These are phyloP conservation scores for Adansonia digitata DNA, from an alignment of 345 rosid genomes.

Conservation along the genomic window DNA sequence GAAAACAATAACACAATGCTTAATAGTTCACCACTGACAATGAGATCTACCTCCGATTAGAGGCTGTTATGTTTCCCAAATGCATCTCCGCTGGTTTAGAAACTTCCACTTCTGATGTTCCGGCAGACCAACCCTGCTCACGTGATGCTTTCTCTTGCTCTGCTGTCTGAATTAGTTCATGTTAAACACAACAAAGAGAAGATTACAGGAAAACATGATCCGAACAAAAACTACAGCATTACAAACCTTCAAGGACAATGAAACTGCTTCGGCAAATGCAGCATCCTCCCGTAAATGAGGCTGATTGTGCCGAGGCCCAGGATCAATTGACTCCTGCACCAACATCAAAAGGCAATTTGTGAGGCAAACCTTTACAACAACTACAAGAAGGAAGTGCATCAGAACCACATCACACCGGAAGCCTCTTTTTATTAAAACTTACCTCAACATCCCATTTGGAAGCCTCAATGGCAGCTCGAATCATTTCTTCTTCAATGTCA, in stretches of 20 bases:
- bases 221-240: conserved; percentile 6
- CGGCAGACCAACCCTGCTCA: conserved; percentile 37
- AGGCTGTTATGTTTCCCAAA: conserved; percentile 28
- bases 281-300: conserved; percentile 52
- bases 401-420: background rate
- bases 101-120: conserved; percentile 39
- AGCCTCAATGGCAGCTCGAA: conserved; percentile 98
- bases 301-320: conserved; percentile 35
- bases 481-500: conserved; percentile 98
- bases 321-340: conserved; percentile 39
- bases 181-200: conserved; percentile 16
- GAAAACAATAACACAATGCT: background rate
- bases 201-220: background rate
- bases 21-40: background rate
- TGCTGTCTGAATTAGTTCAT: conserved; percentile 48
- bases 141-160: conserved; percentile 60
- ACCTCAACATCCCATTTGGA: conserved; percentile 73
- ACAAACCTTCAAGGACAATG: conserved; percentile 63
- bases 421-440: conserved; percentile 1
- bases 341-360: conserved; percentile 9
- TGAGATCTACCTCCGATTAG: conserved; percentile 67
- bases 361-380: background rate
- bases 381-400: background rate
- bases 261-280: conserved; percentile 63
- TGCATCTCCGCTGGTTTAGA: conserved; percentile 37